Evolutionary conservation across 164 flowering plant species (phyloP), one percentile per base, ranked within the genome.

Genomic region (Taxillus chinensis): DNA sequence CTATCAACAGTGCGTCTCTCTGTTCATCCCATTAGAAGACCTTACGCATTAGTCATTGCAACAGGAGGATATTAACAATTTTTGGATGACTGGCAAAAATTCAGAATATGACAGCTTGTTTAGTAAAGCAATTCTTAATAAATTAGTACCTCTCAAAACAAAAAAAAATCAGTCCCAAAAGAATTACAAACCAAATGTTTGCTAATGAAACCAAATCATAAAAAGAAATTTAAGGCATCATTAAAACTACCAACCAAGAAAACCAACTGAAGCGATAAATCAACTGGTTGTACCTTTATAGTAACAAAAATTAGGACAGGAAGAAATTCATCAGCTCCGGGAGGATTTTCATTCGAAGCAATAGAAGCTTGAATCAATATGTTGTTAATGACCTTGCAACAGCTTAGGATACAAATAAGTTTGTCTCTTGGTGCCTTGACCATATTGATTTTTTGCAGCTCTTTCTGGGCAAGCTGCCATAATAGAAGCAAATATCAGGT

Each of bases 351-450:
- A 64, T 86, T 80, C 11, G 90, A 79, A 69, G 96, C 84, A 68
- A 84, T 65, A 13, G 98, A 82, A 57, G 95, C 96, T 81, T 87
- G 89, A 55, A 80, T 69, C 71, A 92, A 63, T 59, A 87, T 75
- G 75, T 89, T 92, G 66, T 72, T 87, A 66, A 89, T 87, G 64
- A 86, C 93, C 78, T 83, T 87, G 77, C 96, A 92, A 68, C 96
- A 90, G 64, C 73, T 85, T 17, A 92, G 89, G 63, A 92, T 86
- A 68, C 98, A 92, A 6, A 77, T 86, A 67, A 92, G 92, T 72
- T 92, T 92, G 73, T 92, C 98, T 70, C 96, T 82, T n/a, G 98
- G 98, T 63, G 98, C 95, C 78, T 86, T 92, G 82, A 77, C 80
- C 95, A 90, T 86, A 67, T 90, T 90, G 64, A 92, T 88, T 78